Evolutionary conservation across 1,139 yeast species (phyloP).

Genomic region (Pichia sp.): DNA sequence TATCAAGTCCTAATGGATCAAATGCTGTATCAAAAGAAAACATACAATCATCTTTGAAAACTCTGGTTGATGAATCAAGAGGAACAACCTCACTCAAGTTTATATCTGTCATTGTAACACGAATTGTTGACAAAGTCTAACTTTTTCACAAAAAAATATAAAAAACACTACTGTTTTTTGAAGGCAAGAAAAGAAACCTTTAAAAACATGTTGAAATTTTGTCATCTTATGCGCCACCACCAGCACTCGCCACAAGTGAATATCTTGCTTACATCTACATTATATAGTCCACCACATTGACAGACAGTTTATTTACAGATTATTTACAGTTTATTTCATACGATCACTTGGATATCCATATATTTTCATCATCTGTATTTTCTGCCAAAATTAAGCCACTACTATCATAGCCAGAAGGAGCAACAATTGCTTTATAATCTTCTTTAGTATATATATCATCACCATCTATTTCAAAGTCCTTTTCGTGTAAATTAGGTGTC

Average conservation of each 20-base stretch:
- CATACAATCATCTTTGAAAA: conserved; percentile 81
- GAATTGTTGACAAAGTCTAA: not conserved
- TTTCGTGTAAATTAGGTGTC: not conserved
- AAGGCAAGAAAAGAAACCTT: not conserved
- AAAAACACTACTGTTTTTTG: not conserved
- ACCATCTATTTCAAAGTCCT: not conserved
- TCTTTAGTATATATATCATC: not conserved
- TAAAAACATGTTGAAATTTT: not conserved
- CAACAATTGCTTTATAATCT: not conserved
- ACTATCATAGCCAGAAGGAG: conserved; percentile 4
- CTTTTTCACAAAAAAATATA: not conserved
- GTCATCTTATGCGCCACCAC: too few species aligned
- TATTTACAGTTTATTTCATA: conserved; percentile 2
- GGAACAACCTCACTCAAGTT: conserved; percentile 12
- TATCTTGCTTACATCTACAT: too few species aligned
- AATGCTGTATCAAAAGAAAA: conserved; percentile 72
- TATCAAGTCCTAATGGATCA: conserved; percentile 58
- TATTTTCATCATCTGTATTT: conserved; percentile 9
- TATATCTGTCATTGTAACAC: not conserved
- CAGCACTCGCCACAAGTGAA: too few species aligned
- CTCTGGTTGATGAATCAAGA: conserved; percentile 26
- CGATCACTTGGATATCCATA: conserved; percentile 1
- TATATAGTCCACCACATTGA: too few species aligned
- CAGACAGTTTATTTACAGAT: too few species aligned
- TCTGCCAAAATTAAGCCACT: conserved; percentile 7